Percentiles rank a stretch among this genome's conserved stretches.
Conservation (phyloP, 192 early-diverging fungal genomes). For the Lunasporangiospora selenospora region DNA sequence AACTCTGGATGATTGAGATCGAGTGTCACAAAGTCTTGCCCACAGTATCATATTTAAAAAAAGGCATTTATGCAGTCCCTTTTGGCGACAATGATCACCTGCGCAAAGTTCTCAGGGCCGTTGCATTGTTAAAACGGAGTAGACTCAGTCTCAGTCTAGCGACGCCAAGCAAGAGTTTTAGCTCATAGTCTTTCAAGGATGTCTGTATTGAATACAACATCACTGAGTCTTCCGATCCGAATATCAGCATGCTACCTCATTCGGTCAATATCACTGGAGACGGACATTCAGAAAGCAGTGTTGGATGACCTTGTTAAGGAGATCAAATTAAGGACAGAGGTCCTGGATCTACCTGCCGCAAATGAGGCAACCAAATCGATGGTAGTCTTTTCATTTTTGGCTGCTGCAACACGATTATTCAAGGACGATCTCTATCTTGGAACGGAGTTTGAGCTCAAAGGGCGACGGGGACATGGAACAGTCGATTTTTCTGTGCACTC, state of each 20-base stretch:
- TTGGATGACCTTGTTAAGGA: conserved; percentile 4
- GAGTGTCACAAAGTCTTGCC: too few species aligned
- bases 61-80: too few species aligned
- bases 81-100: not conserved
- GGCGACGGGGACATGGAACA: conserved; percentile 11
- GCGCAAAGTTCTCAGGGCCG: conserved; percentile 3
- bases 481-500: conserved; percentile 19
- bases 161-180: conserved; percentile 5
- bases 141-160: conserved; percentile 9
- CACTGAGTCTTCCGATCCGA: not conserved
- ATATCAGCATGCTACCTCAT: not conserved
- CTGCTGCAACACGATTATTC: conserved; percentile 11
- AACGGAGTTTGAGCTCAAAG: conserved; percentile 7
- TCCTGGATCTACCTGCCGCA: not conserved
- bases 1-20: too few species aligned
- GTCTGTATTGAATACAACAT: conserved; percentile 7
- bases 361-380: conserved; percentile 20
- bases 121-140: not conserved
- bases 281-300: not conserved
- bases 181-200: conserved; percentile 12
- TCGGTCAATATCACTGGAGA: conserved; percentile 5
- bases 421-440: conserved; percentile 14
- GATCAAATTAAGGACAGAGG: not conserved
- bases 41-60: too few species aligned
- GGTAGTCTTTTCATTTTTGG: conserved; percentile 8